phyloP scores from a whole-genome alignment of 2,329 filamentous ascomycete genomes.

The Penicillium frequentans region DNA sequence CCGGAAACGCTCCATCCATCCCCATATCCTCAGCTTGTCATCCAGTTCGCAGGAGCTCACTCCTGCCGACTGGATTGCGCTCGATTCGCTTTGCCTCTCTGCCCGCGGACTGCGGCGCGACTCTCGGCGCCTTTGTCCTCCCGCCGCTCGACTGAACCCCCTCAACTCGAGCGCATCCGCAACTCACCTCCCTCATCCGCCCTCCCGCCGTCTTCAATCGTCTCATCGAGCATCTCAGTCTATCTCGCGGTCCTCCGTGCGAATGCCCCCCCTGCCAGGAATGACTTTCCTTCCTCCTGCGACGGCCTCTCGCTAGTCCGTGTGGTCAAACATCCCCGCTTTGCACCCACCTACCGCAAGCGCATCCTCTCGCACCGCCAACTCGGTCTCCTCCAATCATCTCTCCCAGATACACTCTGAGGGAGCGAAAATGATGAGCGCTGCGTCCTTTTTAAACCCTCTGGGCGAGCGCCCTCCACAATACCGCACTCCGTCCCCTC shows the following conservation, averaged over 20 bases:
- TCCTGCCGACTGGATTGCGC: slow-evolving; percentile 23
- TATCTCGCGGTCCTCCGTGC: slow-evolving; percentile 25
- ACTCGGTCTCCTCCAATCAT: slow-evolving; percentile 14
- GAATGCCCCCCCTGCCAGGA: slow-evolving; percentile 34
- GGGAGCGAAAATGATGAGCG: slow-evolving; percentile 36
- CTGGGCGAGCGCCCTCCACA: slow-evolving; percentile 39
- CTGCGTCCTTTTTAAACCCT: slow-evolving; percentile 40
- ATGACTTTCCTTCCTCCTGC: slow-evolving; percentile 40
- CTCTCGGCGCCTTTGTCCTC: slow-evolving; percentile 26
- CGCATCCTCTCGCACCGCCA: slow-evolving; percentile 27
- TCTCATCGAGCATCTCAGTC: slow-evolving; percentile 16
- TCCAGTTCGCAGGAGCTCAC: slow-evolving; percentile 20
- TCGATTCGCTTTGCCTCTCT: slow-evolving; percentile 10
- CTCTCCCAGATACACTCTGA: slow-evolving; percentile 6
- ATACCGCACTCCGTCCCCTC: slow-evolving; percentile 50
- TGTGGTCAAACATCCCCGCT: slow-evolving; percentile 45
- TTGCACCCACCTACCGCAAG: slow-evolving; percentile 39
- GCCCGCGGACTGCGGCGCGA: slow-evolving; percentile 27
- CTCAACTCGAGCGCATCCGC: slow-evolving; percentile 24
- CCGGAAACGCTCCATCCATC: slow-evolving; percentile 18
- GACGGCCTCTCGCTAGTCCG: slow-evolving; percentile 42
- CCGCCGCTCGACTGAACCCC: slow-evolving; percentile 28
- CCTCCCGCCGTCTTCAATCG: slow-evolving; percentile 16
- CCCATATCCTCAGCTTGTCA: slow-evolving; percentile 4
- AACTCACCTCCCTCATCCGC: slow-evolving; percentile 20